Conservation (phyloP, 2,329 filamentous ascomycete genomes). For the Colletotrichum orchidophilum region DNA sequence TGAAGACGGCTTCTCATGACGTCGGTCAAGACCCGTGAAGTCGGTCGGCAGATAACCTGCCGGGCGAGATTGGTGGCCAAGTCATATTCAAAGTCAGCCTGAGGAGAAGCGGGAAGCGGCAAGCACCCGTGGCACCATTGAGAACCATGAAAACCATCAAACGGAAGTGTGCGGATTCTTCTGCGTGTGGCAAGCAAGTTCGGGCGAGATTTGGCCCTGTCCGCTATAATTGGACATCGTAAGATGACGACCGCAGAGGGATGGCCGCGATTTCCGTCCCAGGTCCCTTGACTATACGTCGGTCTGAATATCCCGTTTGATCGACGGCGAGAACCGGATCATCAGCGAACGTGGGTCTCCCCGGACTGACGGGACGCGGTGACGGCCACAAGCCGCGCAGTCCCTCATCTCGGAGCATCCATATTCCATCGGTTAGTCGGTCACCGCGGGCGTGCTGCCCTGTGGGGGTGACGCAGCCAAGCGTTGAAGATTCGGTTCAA, state of each 20-base stretch:
- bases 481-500: slow-evolving; percentile 17
- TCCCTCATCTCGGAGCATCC: slow-evolving; percentile 32
- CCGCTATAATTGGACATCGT: slow-evolving; percentile 30
- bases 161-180: background rate
- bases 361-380: slow-evolving; percentile 25
- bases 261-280: background rate
- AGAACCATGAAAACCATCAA: background rate
- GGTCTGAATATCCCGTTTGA: slow-evolving; percentile 30
- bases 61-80: too few relatives aligned
- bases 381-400: slow-evolving; percentile 1
- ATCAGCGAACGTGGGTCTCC: slow-evolving; percentile 14
- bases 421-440: slow-evolving; percentile 21
- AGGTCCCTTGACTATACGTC: slow-evolving; percentile 5
- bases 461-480: slow-evolving; percentile 15
- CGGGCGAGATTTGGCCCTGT: slow-evolving; percentile 4
- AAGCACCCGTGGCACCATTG: background rate
- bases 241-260: background rate
- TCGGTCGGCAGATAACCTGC: background rate
- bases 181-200: slow-evolving; percentile 12
- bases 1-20: background rate
- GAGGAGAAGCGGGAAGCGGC: slow-evolving; percentile 14
- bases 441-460: background rate
- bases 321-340: slow-evolving; percentile 28
- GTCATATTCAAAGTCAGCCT: background rate
- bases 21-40: background rate